Conservation (phyloP, 2,329 filamentous ascomycete species). For the Harringtonia aguacate region DNA sequence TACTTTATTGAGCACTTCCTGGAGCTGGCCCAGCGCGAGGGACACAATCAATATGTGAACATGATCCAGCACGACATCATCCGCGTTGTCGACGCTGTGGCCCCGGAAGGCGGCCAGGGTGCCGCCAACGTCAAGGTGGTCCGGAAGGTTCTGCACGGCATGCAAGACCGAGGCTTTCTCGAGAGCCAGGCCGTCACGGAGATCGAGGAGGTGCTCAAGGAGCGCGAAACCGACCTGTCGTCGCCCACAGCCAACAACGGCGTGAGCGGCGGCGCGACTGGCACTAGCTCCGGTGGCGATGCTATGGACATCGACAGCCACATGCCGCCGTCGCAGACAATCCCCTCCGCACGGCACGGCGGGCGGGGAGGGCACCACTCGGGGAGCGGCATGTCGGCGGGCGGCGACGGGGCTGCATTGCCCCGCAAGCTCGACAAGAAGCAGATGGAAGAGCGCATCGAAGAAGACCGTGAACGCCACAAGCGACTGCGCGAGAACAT, state of each 20-base stretch:
- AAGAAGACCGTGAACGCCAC: slow-evolving; percentile 91
- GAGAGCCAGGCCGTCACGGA: slow-evolving; percentile 64
- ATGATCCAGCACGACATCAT: slow-evolving; percentile 96
- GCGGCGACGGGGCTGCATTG: slow-evolving; percentile 16
- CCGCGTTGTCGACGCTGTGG: slow-evolving; percentile 83
- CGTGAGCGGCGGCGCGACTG: background rate
- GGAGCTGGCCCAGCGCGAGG: slow-evolving; percentile 69
- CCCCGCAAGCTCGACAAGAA: slow-evolving; percentile 57
- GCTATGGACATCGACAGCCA: slow-evolving; percentile 24
- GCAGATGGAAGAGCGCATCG: slow-evolving; percentile 90
- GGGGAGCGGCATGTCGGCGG: slow-evolving; percentile 9
- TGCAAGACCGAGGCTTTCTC: slow-evolving; percentile 63
- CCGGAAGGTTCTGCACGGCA: slow-evolving; percentile 60
- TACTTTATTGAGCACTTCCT: slow-evolving; percentile 96
- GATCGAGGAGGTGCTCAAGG: slow-evolving; percentile 74
- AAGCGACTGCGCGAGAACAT: slow-evolving; percentile 86
- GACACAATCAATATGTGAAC: slow-evolving; percentile 69
- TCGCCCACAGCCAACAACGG: slow-evolving; percentile 23
- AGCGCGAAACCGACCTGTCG: slow-evolving; percentile 57
- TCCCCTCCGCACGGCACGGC: slow-evolving; percentile 18
- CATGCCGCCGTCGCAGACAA: slow-evolving; percentile 28
- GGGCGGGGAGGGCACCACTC: background rate
- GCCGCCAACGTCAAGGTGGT: slow-evolving; percentile 92
- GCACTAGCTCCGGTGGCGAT: slow-evolving; percentile 18
- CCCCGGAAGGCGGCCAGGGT: slow-evolving; percentile 74